phyloP scores from a whole-genome alignment of 805 yeast genomes.

The Zygosaccharomyces pseudorouxii region DNA sequence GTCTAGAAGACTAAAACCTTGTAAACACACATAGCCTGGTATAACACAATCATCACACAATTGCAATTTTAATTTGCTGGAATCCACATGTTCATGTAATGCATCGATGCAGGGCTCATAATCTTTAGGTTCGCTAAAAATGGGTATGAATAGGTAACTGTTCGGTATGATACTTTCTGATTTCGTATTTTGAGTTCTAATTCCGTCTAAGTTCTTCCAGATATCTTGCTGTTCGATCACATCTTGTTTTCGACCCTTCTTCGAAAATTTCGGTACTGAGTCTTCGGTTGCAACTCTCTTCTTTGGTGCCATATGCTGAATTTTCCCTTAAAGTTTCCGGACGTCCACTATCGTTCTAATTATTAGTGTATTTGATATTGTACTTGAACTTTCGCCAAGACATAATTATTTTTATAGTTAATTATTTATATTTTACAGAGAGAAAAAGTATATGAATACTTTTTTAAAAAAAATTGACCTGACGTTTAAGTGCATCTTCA shows the following conservation, averaged over 20 bases:
- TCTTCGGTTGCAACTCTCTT: constrained; percentile 15
- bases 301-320: constrained; percentile 13
- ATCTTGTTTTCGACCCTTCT: constrained; percentile 8
- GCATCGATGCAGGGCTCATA: constrained; percentile 13
- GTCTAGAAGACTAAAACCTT: constrained; percentile 21
- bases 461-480: neutral
- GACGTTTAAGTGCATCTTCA: constrained; percentile 10
- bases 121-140: constrained; percentile 1
- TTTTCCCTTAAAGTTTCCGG: neutral
- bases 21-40: constrained; percentile 10
- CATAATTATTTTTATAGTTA: neutral
- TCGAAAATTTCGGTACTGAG: neutral
- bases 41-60: neutral
- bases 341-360: neutral
- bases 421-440: constrained; percentile 1
- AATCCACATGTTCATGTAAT: constrained; percentile 18
- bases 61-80: constrained; percentile 13
- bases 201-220: constrained; percentile 24
- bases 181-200: constrained; percentile 12
- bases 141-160: constrained; percentile 19
- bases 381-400: neutral
- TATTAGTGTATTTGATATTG: neutral
- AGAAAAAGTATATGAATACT: neutral
- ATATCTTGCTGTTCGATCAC: constrained; percentile 23
- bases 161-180: constrained; percentile 14